Evolutionary conservation across 139 green algal genomes (phyloP).

Genomic region (Micractinium sp.): DNA sequence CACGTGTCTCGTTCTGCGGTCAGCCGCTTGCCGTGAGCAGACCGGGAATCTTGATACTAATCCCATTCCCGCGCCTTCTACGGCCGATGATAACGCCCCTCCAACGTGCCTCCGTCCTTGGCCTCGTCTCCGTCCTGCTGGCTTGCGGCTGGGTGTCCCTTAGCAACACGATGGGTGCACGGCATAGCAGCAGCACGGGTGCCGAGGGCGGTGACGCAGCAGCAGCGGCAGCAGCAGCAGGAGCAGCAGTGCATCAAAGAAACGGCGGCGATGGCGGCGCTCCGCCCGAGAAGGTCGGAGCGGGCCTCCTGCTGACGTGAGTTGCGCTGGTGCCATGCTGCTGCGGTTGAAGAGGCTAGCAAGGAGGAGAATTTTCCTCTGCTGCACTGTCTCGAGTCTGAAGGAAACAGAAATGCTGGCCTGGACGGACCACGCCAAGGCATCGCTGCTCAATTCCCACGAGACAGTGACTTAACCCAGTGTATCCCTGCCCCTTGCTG

Average conservation of each 20-base stretch:
- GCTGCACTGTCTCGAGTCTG: no score
- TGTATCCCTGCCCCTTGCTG: not conserved
- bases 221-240: not conserved
- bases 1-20: no score
- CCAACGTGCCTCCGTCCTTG: no score
- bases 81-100: no score
- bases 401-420: no score
- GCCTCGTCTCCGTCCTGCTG: not conserved
- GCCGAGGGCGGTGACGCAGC: not conserved
- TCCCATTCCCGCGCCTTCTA: no score
- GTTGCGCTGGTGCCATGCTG: not conserved
- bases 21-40: no score
- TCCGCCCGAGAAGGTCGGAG: constrained; percentile 45
- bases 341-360: no score
- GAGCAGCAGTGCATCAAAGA: not conserved
- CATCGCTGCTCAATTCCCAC: not conserved
- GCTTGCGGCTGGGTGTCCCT: not conserved
- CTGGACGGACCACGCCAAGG: not conserved
- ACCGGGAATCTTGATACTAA: no score
- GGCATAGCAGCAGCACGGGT: not conserved
- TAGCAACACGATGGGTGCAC: not conserved
- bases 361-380: no score
- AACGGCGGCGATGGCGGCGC: not conserved
- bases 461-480: no score
- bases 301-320: constrained; percentile 50